Conservation (phyloP, 2,329 filamentous ascomycete genomes). For the Venturiaceae sp. region DNA sequence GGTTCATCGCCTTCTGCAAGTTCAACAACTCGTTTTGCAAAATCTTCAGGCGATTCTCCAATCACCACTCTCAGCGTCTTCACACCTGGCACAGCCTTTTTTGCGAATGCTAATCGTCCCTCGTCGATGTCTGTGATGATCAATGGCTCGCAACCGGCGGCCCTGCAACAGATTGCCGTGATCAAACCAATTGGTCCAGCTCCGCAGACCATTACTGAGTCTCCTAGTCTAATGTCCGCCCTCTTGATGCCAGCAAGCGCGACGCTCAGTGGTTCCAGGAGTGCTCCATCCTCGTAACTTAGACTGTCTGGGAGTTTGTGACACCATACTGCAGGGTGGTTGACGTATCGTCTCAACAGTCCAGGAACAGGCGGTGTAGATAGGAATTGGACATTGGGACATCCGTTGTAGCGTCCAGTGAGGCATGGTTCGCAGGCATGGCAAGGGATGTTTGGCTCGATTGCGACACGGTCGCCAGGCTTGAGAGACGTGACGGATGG, state of each 20-base stretch:
- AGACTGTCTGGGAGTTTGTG: slow-evolving; percentile 84
- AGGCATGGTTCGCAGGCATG: slow-evolving; percentile 82
- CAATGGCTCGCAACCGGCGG: slow-evolving; percentile 81
- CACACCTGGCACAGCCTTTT: slow-evolving; percentile 69
- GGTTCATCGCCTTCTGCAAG: slow-evolving; percentile 74
- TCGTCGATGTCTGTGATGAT: slow-evolving; percentile 94
- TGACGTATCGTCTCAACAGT: slow-evolving; percentile 83
- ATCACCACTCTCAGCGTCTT: slow-evolving; percentile 70
- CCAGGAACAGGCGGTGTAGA: slow-evolving; percentile 86
- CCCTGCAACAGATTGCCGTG: slow-evolving; percentile 71
- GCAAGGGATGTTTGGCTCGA: slow-evolving; percentile 93
- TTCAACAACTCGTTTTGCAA: slow-evolving; percentile 57
- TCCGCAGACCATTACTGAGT: slow-evolving; percentile 81
- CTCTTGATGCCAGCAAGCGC: slow-evolving; percentile 82
- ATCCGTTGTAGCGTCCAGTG: slow-evolving; percentile 91
- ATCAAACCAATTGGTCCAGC: slow-evolving; percentile 91
- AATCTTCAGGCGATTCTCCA: slow-evolving; percentile 55
- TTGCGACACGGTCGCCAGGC: slow-evolving; percentile 80
- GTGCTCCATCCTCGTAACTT: slow-evolving; percentile 81
- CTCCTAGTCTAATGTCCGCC: slow-evolving; percentile 70
- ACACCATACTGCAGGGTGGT: slow-evolving; percentile 90
- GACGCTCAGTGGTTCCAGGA: slow-evolving; percentile 85
- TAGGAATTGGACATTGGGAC: slow-evolving; percentile 74
- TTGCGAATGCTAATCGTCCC: slow-evolving; percentile 73
- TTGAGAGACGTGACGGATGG: slow-evolving; percentile 69